Conservation (phyloP, 257 asterid genomes). For the Mitragyna speciosa region DNA sequence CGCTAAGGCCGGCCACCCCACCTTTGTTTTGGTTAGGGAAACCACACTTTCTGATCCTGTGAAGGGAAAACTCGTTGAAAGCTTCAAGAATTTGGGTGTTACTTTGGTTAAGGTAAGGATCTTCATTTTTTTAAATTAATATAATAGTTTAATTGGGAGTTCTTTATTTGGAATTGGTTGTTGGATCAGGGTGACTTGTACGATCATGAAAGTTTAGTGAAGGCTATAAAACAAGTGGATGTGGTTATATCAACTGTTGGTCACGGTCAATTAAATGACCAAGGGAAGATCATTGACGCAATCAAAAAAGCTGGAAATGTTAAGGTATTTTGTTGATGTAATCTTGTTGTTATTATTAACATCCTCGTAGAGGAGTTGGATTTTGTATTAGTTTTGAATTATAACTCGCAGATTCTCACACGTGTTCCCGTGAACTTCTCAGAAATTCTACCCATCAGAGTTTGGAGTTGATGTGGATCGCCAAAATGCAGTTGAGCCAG, state of each 20-base stretch:
- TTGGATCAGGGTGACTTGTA: slow-evolving; percentile 53
- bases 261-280: slow-evolving; percentile 47
- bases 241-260: slow-evolving; percentile 70
- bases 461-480: slow-evolving; percentile 69
- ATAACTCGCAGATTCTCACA: not conserved
- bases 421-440: not conserved
- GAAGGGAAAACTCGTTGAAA: slow-evolving; percentile 53
- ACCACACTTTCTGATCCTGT: slow-evolving; percentile 57
- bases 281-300: slow-evolving; percentile 59
- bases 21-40: slow-evolving; percentile 61
- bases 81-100: slow-evolving; percentile 63
- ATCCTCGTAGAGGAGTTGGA: not conserved
- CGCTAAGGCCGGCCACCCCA: slow-evolving; percentile 69
- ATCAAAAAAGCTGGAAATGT: slow-evolving; percentile 74
- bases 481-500: slow-evolving; percentile 58
- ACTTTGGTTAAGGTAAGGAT: slow-evolving; percentile 51
- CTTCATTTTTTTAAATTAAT: not conserved
- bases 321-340: slow-evolving; percentile 36
- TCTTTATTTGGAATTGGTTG: not conserved
- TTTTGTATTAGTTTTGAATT: not conserved
- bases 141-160: too few species aligned
- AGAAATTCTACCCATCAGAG: slow-evolving; percentile 87
- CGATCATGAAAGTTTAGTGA: slow-evolving; percentile 58
- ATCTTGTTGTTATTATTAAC: too few species aligned
- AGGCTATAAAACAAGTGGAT: slow-evolving; percentile 67